Conservation (phyloP, 2,329 filamentous ascomycete genomes). For the Tympanopsis confertula region DNA sequence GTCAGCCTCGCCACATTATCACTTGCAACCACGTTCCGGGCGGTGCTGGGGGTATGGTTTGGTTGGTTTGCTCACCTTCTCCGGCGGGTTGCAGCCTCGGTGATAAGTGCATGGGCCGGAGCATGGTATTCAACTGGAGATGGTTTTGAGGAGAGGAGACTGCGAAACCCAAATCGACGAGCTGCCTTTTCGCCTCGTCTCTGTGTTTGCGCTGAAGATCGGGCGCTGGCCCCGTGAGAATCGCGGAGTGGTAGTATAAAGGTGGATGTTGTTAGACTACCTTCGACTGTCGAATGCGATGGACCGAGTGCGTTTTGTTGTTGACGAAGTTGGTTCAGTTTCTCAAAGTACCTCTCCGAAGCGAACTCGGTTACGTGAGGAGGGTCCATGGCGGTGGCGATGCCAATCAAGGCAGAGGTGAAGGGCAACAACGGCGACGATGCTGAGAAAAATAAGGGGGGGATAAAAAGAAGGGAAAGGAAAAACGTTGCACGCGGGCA, state of each 20-base stretch:
- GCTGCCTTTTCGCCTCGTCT: conserved; percentile 11
- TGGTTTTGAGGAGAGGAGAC: background rate
- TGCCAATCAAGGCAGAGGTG: conserved; percentile 7
- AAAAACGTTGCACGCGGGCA: too few relatives aligned
- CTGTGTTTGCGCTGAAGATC: conserved; percentile 16
- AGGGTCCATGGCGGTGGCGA: conserved; percentile 39
- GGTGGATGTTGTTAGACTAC: conserved; percentile 20
- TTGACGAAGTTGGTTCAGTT: conserved; percentile 40
- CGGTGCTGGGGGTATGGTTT: too few relatives aligned
- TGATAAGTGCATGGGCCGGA: too few relatives aligned
- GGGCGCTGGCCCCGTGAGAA: conserved; percentile 17
- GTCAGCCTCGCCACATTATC: background rate
- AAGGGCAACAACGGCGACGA: conserved; percentile 5
- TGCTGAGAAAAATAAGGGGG: conserved; percentile 7
- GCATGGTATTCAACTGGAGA: too few relatives aligned
- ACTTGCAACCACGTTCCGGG: background rate
- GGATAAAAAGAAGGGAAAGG: conserved; percentile 8
- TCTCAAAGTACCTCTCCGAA: conserved; percentile 51
- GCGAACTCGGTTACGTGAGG: conserved; percentile 56
- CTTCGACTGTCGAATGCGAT: conserved; percentile 11
- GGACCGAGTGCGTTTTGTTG: conserved; percentile 25
- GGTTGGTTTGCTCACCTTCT: too few relatives aligned
- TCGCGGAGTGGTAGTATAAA: conserved; percentile 36
- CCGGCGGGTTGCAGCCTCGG: too few relatives aligned
- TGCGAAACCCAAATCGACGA: background rate